A percentile compares a stretch with the other conserved stretches of the same genome.
phyloP scores from a whole-genome alignment of 2,329 filamentous ascomycete species.

The Apiospora rasikravindrae region DNA sequence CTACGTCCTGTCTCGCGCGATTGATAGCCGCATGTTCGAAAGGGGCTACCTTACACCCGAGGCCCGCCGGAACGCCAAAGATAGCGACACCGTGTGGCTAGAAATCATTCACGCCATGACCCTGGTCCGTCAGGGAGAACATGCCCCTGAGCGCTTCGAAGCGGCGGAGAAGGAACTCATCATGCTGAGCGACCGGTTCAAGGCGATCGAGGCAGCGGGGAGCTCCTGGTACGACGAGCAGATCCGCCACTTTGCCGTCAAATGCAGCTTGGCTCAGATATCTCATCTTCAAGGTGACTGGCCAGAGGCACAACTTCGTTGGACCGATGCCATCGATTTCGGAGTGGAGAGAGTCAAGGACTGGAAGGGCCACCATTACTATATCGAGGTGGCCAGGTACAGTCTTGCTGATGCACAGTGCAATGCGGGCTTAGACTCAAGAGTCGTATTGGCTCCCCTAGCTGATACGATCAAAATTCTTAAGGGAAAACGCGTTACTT shows the following conservation, averaged over 20 bases:
- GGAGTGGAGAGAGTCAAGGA: neutral
- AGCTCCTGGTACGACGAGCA: neutral
- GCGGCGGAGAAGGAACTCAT: neutral
- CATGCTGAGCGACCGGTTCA: neutral
- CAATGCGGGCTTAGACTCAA: neutral
- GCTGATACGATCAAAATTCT: neutral
- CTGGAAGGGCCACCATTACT: neutral
- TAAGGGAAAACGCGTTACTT: neutral
- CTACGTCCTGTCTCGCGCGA: neutral
- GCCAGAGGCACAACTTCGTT: neutral
- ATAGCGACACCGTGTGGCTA: neutral
- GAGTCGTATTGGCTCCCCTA: neutral
- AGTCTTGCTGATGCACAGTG: neutral
- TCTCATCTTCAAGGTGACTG: neutral
- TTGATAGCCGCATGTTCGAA: neutral
- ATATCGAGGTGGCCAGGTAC: neutral
- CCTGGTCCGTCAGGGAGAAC: neutral
- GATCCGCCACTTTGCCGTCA: neutral
- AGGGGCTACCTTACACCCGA: neutral
- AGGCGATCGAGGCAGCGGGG: neutral
- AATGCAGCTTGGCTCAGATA: neutral
- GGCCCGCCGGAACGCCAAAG: neutral
- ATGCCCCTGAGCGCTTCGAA: neutral
- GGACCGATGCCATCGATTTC: neutral
- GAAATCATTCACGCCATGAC: neutral